These are phyloP conservation scores for Rhodotorula sp. DNA, from an alignment of 1,284 basidiomycete genomes.

Conservation along the genomic window DNA sequence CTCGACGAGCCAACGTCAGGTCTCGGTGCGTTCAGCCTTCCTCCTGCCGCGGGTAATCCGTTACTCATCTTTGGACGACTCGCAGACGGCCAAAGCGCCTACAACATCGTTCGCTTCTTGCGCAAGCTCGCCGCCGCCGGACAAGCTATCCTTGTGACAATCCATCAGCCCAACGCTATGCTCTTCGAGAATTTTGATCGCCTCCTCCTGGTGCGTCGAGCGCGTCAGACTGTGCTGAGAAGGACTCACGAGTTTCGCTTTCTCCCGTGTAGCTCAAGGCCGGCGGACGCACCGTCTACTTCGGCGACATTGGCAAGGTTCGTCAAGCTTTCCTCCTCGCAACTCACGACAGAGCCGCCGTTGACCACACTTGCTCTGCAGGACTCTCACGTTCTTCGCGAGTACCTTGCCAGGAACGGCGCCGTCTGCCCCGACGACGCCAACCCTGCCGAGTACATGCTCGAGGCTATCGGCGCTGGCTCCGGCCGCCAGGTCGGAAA, in stretches of 20 bases:
- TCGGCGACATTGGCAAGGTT: conserved; percentile 44
- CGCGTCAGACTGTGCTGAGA: conserved; percentile 22
- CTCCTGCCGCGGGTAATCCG: neutral
- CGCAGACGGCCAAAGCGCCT: conserved; percentile 79
- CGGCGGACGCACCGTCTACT: conserved; percentile 44
- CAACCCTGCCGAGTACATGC: conserved; percentile 46
- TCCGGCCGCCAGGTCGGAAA: conserved; percentile 46
- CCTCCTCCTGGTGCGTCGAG: conserved; percentile 26
- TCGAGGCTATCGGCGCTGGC: conserved; percentile 51
- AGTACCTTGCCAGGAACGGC: conserved; percentile 54
- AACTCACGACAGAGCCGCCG: too few species aligned
- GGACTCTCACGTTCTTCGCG: conserved; percentile 56
- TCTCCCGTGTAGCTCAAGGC: conserved; percentile 30
- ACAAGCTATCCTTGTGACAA: conserved; percentile 62
- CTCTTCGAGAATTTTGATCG: conserved; percentile 47
- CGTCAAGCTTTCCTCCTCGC: too few species aligned
- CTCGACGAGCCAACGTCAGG: conserved; percentile 63
- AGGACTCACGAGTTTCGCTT: too few species aligned
- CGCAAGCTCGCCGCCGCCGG: conserved; percentile 78
- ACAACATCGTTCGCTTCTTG: conserved; percentile 77
- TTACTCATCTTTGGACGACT: neutral
- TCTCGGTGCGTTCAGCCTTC: neutral
- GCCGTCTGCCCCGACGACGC: conserved; percentile 34
- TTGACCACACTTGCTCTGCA: too few species aligned
- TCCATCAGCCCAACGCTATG: conserved; percentile 68